These are phyloP conservation scores for Neurospora cerealis DNA, from an alignment of 495 filamentous ascomycete genomes.

Conservation along the genomic window DNA sequence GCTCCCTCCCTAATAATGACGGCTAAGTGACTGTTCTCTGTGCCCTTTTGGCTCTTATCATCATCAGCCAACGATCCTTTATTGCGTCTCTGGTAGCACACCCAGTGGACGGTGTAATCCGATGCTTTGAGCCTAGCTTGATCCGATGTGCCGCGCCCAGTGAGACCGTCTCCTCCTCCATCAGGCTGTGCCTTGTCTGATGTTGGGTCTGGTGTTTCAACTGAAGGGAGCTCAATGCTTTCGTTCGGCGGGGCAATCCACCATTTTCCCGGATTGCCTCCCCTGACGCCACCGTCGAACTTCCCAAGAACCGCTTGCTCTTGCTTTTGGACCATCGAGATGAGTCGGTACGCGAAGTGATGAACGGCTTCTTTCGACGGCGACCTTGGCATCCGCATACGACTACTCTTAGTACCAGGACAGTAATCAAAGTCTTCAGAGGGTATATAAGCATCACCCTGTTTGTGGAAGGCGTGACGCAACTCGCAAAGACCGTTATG, in stretches of 20 bases:
- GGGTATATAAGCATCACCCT: not conserved
- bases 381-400: too few species aligned
- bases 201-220: not conserved
- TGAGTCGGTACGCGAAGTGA: not conserved
- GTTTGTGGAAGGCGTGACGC: not conserved
- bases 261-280: not conserved
- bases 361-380: not conserved
- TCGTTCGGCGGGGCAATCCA: not conserved
- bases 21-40: not conserved
- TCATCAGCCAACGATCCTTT: too few species aligned
- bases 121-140: not conserved
- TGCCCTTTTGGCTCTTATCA: too few species aligned
- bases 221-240: not conserved
- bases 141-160: not conserved
- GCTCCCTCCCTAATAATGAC: not conserved
- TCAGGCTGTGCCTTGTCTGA: not conserved
- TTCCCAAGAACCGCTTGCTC: not conserved
- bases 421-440: too few species aligned
- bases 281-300: too few species aligned
- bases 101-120: not conserved
- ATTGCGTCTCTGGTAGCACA: not conserved
- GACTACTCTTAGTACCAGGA: too few species aligned
- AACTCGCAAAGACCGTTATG: not conserved
- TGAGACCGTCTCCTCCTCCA: not conserved
- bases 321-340: not conserved